Evolutionary conservation across 2,329 filamentous ascomycete species (phyloP), one percentile per base, ranked within the genome.

Genomic region (Botrytis fabae): DNA sequence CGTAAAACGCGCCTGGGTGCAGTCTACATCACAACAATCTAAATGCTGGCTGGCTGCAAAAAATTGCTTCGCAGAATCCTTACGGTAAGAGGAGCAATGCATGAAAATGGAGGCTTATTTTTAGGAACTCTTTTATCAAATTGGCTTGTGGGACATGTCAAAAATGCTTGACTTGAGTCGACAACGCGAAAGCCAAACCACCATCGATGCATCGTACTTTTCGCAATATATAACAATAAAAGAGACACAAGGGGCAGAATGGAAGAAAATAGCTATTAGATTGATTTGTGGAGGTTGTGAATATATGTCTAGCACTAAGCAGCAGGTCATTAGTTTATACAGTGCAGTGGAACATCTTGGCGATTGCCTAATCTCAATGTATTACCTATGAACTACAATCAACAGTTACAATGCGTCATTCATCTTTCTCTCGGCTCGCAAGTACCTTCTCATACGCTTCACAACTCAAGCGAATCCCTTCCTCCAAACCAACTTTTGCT

Each of bases 391-490:
- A n/a, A 7, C n/a, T 38, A 22, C 28, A 42, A 38, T 38, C 32
- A 25, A 42, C 25, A 28, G n/a, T n/a, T 16, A 22, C 20, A 22
- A 42, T 40, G 44, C n/a, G 28, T 44, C 40, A 65, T 46, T 46
- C 20, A n/a, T 12, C 25, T 18, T 44, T 35, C 12, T 35, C 12
- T 25, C 16, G 48, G n/a, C 9, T 65, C 51, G 25, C 66, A 28
- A 60, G 51, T 60, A 42, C 63, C 35, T 22, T 35, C 69, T 63
- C 63, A 8, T 62, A 70, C 32, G 61, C 59, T 22, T 70, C 69
- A 63, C 69, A 70, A 48, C 69, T 70, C 40, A 70, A 70, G 32
- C 69, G 40, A 28, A 70, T 63, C 32, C 69, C 69, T 18, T 70
- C 69, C 42, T 70, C 69, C 14, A 70, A 35, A 48, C 6, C 69